These are phyloP conservation scores for Backusella morwellensis DNA, from an alignment of 192 early-diverging fungal species.

Conservation along the genomic window DNA sequence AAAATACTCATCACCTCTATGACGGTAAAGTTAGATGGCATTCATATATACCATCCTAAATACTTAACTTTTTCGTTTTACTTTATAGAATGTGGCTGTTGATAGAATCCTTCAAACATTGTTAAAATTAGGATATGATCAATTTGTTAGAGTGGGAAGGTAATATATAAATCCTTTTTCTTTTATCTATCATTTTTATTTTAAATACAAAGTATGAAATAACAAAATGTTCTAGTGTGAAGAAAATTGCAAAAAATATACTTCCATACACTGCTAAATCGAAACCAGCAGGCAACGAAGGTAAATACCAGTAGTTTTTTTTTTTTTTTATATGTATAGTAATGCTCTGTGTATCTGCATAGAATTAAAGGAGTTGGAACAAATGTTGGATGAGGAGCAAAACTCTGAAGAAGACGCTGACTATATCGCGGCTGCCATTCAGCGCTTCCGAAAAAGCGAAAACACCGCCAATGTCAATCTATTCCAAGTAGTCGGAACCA, in stretches of 20 bases:
- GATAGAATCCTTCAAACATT: constrained; percentile 69
- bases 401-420: constrained; percentile 41
- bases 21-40: constrained; percentile 42
- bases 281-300: constrained; percentile 27
- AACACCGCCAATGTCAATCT: constrained; percentile 45
- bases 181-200: too few relatives aligned
- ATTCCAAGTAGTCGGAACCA: constrained; percentile 67
- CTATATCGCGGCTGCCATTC: constrained; percentile 50
- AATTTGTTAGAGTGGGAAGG: constrained; percentile 67
- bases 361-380: constrained; percentile 77
- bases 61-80: background rate
- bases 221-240: constrained; percentile 41
- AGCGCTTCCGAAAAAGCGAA: constrained; percentile 53
- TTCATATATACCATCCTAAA: background rate
- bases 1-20: constrained; percentile 65
- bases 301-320: constrained; percentile 28
- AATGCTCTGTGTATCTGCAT: background rate
- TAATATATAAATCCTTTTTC: background rate
- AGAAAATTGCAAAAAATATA: constrained; percentile 62
- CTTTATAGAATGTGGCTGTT: constrained; percentile 66
- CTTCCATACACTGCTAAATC: constrained; percentile 61
- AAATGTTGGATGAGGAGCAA: constrained; percentile 61
- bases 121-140: constrained; percentile 58
- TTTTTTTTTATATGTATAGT: constrained; percentile 1
- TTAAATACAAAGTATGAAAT: too few relatives aligned